Base-by-base conservation (phyloP, 164 flowering plant species). In the Annona squamosa region DNA sequence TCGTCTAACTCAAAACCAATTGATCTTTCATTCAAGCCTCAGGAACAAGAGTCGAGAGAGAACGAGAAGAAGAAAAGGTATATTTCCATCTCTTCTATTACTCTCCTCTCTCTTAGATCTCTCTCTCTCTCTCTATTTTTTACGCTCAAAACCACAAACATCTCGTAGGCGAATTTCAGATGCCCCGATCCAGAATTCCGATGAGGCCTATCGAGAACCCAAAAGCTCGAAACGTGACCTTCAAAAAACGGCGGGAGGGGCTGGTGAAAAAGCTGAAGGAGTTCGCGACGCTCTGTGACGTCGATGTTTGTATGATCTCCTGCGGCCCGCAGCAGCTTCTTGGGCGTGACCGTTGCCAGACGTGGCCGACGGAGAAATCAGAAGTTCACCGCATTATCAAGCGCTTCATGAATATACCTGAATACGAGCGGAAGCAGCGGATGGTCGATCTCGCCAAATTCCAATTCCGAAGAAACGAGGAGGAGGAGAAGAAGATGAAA, bases 231-330 rank as follows among this genome's bases (percentile, higher is more conserved):
- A 67, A 66, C 47, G 42, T 48, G 5, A 84, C 85, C 0, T 84
- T 75, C 74, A 71, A 64, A 52, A 84, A 82, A 70, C 64, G 85
- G 69, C 76, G 77, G 47, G 72, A 68, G 43, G 87, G 87, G 2
- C 65, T 84, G 44, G 67, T 16, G 62, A 80, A 80, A 77, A 84
- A 82, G 69, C 18, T 71, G 0, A 42, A 59, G 3, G 85, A 84
- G 63, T 82, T 84, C 71, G 59, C 79, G 0, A 79, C 77, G 3
- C 82, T 86, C 0, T 87, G 92, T 13, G 80, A 64, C 4, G 85
- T 88, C 0, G 80, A 76, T 2, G 81, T 78, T 0, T 83, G 85
- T 78, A 57, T 88, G 78, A 84, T 88, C 65, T 65, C 83, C 61
- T 83, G 72, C 42, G 85, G 83, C 0, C 85, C 88, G 1, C 42